Evolutionary conservation across 805 yeast species (phyloP), one percentile per base, ranked within the genome.

Genomic region (Hanseniaspora hatyaiensis): DNA sequence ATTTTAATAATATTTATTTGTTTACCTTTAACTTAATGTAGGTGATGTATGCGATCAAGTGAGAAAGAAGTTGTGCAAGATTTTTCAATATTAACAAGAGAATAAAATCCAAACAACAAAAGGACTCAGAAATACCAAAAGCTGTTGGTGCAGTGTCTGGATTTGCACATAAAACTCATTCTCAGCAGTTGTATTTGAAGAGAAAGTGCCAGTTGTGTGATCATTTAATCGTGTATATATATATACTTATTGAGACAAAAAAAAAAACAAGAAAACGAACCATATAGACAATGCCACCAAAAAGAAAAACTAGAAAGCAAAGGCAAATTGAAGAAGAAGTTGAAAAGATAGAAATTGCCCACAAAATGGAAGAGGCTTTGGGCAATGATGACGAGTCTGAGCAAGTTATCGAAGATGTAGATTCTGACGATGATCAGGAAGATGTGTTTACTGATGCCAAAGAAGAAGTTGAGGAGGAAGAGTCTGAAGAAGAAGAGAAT

Each of bases 311-410:
- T 3, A 47, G 50, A 30, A 40, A 40, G 24, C 40, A 28, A 34
- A 45, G 38, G 34, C 51, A 39, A 22, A 49, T 36, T 45, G 56
- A 51, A 13, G 52, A 51, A 18, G 51, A 48, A 23, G 40, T 30
- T 6, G 46, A 26, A 24, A 47, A 44, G 30, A 22, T 40, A 13
- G 47, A 33, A 20, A 34, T 40, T 18, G 44, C 45, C 15, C 47
- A 34, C 13, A 36, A 32, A n/a, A 53, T 46, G 41, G 55, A 52
- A 30, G 52, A 46, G 36, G 47, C 37, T 16, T 42, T 30, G 32
- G 54, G 48, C 8, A 47, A 47, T 11, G 57, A 50, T 9, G 52
- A 49, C 13, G 55, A 51, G 19, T 43, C 31, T 30, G 54, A 43
- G 15, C 40, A 32, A 36, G 44, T 39, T 1, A 45, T 36, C 16